A percentile compares a stretch with the other conserved stretches of the same genome.
These are phyloP conservation scores for Wickerhamomyces alni DNA, from an alignment of 805 yeast species.

Conservation along the genomic window DNA sequence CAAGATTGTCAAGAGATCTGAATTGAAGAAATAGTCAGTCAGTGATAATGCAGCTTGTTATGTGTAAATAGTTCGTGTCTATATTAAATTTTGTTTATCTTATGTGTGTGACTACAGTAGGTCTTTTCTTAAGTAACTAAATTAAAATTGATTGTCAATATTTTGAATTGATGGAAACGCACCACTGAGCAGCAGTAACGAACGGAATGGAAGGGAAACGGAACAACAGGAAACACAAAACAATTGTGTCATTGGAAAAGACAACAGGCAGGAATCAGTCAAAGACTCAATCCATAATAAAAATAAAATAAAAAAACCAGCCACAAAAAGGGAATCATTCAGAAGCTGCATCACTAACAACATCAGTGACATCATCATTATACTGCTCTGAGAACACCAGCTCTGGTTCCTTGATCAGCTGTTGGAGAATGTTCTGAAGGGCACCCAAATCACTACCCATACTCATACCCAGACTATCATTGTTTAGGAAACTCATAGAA, in stretches of 20 bases:
- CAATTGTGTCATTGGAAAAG: no score
- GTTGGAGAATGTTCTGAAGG: slow-evolving; percentile 45
- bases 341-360: background rate
- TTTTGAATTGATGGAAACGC: no score
- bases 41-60: no score
- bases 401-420: slow-evolving; percentile 37
- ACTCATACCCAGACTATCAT: slow-evolving; percentile 34
- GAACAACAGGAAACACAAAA: no score
- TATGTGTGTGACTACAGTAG: no score
- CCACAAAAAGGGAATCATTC: background rate
- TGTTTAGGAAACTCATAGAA: slow-evolving; percentile 52
- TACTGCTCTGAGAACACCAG: slow-evolving; percentile 22
- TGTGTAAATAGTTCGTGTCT: background rate
- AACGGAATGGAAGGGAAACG: no score
- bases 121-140: no score
- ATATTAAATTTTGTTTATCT: background rate
- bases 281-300: no score
- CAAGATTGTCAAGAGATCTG: slow-evolving; percentile 20
- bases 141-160: no score
- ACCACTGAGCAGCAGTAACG: no score
- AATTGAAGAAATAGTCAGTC: slow-evolving; percentile 7
- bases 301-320: no score
- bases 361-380: background rate
- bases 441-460: slow-evolving; percentile 49
- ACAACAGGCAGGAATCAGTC: no score